Percentiles rank a stretch among this genome's conserved stretches.
phyloP scores from a whole-genome alignment of 345 rosid species.

The Theobroma cacao region DNA sequence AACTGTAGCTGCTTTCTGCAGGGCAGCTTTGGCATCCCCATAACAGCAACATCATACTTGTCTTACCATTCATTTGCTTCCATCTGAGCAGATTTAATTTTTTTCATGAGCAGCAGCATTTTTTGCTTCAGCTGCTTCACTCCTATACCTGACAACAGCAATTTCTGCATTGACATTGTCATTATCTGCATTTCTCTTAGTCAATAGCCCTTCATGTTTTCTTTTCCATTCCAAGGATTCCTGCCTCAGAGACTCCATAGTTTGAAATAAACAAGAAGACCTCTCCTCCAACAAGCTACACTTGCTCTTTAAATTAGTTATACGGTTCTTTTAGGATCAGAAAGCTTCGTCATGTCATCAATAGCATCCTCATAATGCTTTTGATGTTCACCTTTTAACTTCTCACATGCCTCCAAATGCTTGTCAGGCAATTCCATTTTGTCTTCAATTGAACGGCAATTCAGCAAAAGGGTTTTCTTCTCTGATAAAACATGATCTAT shows the following conservation, averaged over 20 bases:
- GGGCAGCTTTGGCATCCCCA: not conserved
- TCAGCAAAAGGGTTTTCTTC: slow-evolving; percentile 37
- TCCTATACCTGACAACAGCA: slow-evolving; percentile 3
- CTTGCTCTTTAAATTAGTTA: slow-evolving; percentile 33
- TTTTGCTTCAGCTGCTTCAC: slow-evolving; percentile 9
- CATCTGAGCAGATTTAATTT: not conserved
- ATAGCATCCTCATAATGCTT: slow-evolving; percentile 39
- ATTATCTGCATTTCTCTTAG: slow-evolving; percentile 17
- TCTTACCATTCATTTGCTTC: slow-evolving; percentile 7
- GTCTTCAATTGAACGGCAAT: slow-evolving; percentile 34
- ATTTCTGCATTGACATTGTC: not conserved
- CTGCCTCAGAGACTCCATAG: slow-evolving; percentile 37
- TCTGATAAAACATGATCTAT: slow-evolving; percentile 40
- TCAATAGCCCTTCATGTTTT: slow-evolving; percentile 36
- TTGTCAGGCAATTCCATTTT: slow-evolving; percentile 34
- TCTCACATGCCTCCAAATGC: slow-evolving; percentile 48
- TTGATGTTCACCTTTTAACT: slow-evolving; percentile 36
- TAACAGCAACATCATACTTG: not conserved
- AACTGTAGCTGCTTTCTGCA: slow-evolving; percentile 28
- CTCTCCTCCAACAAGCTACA: slow-evolving; percentile 34
- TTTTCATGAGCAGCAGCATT: slow-evolving; percentile 10
- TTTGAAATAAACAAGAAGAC: slow-evolving; percentile 33
- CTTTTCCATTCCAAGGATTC: slow-evolving; percentile 44
- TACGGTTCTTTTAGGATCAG: slow-evolving; percentile 39
- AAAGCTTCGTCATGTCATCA: slow-evolving; percentile 41